Percentiles rank a stretch among this genome's conserved stretches.
These are phyloP conservation scores for Phytopythium litorale DNA, from an alignment of 352 stramenopile genomes.

Conservation along the genomic window DNA sequence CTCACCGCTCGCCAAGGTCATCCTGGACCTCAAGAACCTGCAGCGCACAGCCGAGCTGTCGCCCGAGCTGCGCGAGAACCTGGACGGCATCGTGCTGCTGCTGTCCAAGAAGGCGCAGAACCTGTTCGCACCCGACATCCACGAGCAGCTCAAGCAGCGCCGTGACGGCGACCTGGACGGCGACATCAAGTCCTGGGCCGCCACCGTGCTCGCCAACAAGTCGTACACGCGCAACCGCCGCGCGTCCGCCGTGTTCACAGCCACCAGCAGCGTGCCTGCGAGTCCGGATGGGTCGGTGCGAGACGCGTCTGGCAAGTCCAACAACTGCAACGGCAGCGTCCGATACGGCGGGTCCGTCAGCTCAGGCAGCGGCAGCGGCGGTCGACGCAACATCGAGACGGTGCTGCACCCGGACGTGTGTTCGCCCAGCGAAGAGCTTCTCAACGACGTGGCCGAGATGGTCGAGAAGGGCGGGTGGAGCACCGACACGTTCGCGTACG, in stretches of 20 bases:
- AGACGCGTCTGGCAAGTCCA: conserved; percentile 9
- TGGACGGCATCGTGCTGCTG: conserved; percentile 69
- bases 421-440: conserved; percentile 47
- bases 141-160: conserved; percentile 76
- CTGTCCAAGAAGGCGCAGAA: conserved; percentile 82
- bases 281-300: conserved; percentile 6
- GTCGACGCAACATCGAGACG: conserved; percentile 35
- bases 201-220: conserved; percentile 73
- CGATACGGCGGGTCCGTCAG: conserved; percentile 10
- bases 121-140: conserved; percentile 75
- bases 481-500: conserved; percentile 67
- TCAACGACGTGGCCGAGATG: conserved; percentile 62
- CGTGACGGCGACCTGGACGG: conserved; percentile 62
- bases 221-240: conserved; percentile 71
- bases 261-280: conserved; percentile 7
- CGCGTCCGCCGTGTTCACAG: conserved; percentile 42
- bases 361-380: conserved; percentile 1
- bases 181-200: conserved; percentile 77
- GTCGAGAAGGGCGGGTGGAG: conserved; percentile 78
- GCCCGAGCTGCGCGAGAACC: conserved; percentile 60
- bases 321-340: conserved; percentile 13
- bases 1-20: conserved; percentile 75
- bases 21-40: conserved; percentile 72
- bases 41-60: conserved; percentile 57
- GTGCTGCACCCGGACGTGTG: conserved; percentile 60